Percentiles rank a stretch among this genome's conserved stretches.
Evolutionary conservation across 495 filamentous ascomycete genomes (phyloP).

Genomic region (Venustampulla echinocandica): DNA sequence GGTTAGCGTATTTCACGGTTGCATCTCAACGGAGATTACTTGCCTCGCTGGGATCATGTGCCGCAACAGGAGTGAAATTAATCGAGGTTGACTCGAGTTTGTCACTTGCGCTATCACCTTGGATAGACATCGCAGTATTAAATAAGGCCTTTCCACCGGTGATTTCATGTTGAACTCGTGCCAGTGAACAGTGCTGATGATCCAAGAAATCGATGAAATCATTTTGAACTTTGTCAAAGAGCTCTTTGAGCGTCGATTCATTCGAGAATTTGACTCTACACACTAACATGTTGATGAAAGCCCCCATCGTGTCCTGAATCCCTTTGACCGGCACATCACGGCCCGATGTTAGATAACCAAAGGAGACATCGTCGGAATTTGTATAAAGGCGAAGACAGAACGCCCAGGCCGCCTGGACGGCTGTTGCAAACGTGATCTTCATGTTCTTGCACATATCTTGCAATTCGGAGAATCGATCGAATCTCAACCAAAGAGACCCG

Average conservation of each 20-base stretch:
- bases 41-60: conserved; percentile 2
- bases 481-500: neutral
- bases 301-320: conserved; percentile 41
- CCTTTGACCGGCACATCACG: conserved; percentile 38
- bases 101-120: conserved; percentile 1
- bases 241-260: neutral
- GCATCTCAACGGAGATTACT: neutral
- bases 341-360: conserved; percentile 44
- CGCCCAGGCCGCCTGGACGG: conserved; percentile 46
- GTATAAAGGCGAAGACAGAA: conserved; percentile 42
- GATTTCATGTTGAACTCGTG: conserved; percentile 33
- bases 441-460: conserved; percentile 32
- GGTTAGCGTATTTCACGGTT: neutral
- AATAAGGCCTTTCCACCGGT: conserved; percentile 24
- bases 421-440: conserved; percentile 42
- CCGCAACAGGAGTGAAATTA: neutral
- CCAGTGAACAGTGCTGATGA: conserved; percentile 33
- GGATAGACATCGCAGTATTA: conserved; percentile 26
- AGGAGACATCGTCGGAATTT: conserved; percentile 42
- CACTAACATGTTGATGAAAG: conserved; percentile 46
- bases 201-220: conserved; percentile 30
- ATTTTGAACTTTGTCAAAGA: conserved; percentile 25
- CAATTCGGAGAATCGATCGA: conserved; percentile 1
- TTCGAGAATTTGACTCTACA: conserved; percentile 31
- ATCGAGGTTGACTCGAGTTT: neutral